Percentiles rank a stretch among this genome's conserved stretches.
phyloP scores from a whole-genome alignment of 1,139 yeast genomes.

The Suhomyces chickasaworum region DNA sequence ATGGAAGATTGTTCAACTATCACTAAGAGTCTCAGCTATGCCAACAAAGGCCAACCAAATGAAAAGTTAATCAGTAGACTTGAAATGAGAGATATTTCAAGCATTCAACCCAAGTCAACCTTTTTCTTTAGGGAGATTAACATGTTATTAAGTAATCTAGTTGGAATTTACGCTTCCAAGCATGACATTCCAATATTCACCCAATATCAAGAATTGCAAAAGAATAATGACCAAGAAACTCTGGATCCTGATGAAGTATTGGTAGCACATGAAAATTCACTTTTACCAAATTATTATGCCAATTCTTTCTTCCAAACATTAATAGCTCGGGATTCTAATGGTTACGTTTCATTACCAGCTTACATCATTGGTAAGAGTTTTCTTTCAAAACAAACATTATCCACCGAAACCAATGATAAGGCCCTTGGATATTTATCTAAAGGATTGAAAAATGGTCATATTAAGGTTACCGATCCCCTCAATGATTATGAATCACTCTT shows the following conservation, averaged over 20 bases:
- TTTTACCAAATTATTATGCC: slow-evolving; percentile 41
- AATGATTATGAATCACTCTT: slow-evolving; percentile 30
- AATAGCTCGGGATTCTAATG: slow-evolving; percentile 37
- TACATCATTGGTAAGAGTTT: slow-evolving; percentile 36
- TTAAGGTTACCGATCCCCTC: slow-evolving; percentile 26
- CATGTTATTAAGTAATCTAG: slow-evolving; percentile 28
- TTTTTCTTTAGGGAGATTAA: slow-evolving; percentile 34
- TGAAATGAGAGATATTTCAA: slow-evolving; percentile 1
- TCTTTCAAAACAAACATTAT: slow-evolving; percentile 21
- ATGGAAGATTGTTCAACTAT: slow-evolving; percentile 6
- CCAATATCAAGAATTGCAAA: slow-evolving; percentile 24
- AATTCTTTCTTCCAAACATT: slow-evolving; percentile 38
- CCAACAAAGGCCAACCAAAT: slow-evolving; percentile 5
- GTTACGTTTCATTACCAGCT: slow-evolving; percentile 40
- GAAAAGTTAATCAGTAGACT: slow-evolving; percentile 17
- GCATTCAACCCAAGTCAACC: slow-evolving; percentile 14
- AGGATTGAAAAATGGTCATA: slow-evolving; percentile 37
- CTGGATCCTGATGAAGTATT: slow-evolving; percentile 28
- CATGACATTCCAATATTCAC: slow-evolving; percentile 33
- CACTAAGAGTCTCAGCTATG: slow-evolving; percentile 12
- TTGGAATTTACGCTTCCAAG: slow-evolving; percentile 27
- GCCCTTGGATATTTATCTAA: slow-evolving; percentile 20
- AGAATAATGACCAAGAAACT: slow-evolving; percentile 1
- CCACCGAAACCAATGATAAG: slow-evolving; percentile 11
- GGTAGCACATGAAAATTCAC: slow-evolving; percentile 39